Evolutionary conservation across 2,329 filamentous ascomycete genomes (phyloP), one percentile per base, ranked within the genome.

Genomic region (Microdochium bolleyi): DNA sequence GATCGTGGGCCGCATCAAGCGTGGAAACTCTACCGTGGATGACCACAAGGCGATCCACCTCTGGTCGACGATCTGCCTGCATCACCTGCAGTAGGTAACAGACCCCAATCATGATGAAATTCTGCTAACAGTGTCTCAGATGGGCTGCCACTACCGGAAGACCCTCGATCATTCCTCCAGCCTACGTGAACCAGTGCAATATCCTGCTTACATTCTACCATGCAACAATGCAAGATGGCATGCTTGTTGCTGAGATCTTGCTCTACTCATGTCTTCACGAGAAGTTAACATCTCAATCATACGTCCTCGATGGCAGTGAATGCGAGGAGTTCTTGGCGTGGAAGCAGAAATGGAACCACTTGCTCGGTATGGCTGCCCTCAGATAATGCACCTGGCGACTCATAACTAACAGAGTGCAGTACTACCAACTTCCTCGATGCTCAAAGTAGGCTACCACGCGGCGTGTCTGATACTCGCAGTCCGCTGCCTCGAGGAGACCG

Each of bases 111-210:
- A 56, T 38, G n/a, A 44, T 13, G 24, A 8, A 46, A 27, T 3
- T 24, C 19, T 24, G 51, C 48, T 52, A 48, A 54, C 24, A 22
- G 10, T 21, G 5, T 46, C 13, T 3, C 30, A 72, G 70, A 44
- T 73, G 70, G 70, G 66, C 70, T 3, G 69, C 68, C 2, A 72
- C 68, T 7, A 73, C 69, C 11, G 68, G 70, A 1, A 61, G 70
- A 19, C 68, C 69, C 3, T 69, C 70, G 1, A 67, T 69, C 19
- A 65, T 73, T 21, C 68, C 70, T 1, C 57, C 54, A 2, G 60
- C 62, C 4, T 72, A 73, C 49, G 60, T 73, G n/a, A 61, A 66
- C 16, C 70, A 72, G 50, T 73, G 70, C 38, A 67, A 71, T 24
- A 65, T 67, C 32, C 55, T 73, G 3, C 64, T 72, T 13, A 70